Conservation (phyloP, 139 green algal species). For the Pedinophyceae sp. region DNA sequence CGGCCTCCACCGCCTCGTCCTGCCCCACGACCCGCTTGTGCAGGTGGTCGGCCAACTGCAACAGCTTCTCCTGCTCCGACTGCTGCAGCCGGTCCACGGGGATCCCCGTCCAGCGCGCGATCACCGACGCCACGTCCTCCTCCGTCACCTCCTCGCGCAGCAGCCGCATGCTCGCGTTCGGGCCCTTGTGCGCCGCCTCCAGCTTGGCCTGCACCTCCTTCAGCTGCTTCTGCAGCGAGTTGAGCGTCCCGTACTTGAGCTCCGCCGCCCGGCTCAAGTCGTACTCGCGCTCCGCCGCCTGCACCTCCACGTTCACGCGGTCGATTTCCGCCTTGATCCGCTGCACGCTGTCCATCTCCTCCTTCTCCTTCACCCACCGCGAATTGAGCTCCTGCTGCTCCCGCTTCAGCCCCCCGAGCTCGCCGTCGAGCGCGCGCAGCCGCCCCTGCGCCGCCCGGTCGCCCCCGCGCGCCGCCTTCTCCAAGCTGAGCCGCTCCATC, state of each 20-base stretch:
- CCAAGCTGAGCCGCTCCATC: slow-evolving; percentile 81
- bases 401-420: slow-evolving; percentile 59
- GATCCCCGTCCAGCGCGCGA: slow-evolving; percentile 87
- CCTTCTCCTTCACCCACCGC: slow-evolving; percentile 67
- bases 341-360: slow-evolving; percentile 49
- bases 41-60: slow-evolving; percentile 75
- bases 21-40: slow-evolving; percentile 66
- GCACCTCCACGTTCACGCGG: slow-evolving; percentile 39
- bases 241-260: slow-evolving; percentile 94
- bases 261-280: slow-evolving; percentile 86
- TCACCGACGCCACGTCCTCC: slow-evolving; percentile 83
- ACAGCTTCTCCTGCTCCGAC: slow-evolving; percentile 82
- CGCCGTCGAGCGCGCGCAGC: slow-evolving; percentile 51
- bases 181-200: slow-evolving; percentile 14
- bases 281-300: slow-evolving; percentile 80
- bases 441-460: slow-evolving; percentile 46
- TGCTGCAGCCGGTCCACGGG: slow-evolving; percentile 66
- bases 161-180: slow-evolving; percentile 37
- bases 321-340: slow-evolving; percentile 88
- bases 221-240: slow-evolving; percentile 73
- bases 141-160: slow-evolving; percentile 92
- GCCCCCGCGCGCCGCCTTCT: slow-evolving; percentile 34
- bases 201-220: slow-evolving; percentile 45
- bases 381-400: slow-evolving; percentile 53
- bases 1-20: slow-evolving; percentile 66